phyloP scores from a whole-genome alignment of 2,329 filamentous ascomycete genomes.

The Colletotrichum sublineola region DNA sequence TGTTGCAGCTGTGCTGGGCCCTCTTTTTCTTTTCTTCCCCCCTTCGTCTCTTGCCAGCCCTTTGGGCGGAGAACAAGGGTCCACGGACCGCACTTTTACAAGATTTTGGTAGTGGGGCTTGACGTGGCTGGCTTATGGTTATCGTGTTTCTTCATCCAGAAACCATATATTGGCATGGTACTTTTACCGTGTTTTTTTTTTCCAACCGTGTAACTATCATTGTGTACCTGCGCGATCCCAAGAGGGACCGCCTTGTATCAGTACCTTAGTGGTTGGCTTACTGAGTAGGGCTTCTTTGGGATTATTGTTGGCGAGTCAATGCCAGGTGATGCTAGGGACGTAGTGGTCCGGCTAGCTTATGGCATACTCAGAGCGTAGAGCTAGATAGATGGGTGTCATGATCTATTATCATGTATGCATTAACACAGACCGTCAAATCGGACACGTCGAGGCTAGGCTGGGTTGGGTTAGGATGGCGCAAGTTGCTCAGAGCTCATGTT shows the following conservation, averaged over 20 bases:
- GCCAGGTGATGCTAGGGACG: background rate
- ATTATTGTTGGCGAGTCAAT: background rate
- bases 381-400: conserved; percentile 1
- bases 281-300: background rate
- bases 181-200: too few relatives aligned
- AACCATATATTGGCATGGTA: too few relatives aligned
- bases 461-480: background rate
- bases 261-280: too few relatives aligned
- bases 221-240: too few relatives aligned
- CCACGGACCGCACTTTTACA: conserved; percentile 27
- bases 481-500: background rate
- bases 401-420: conserved; percentile 8
- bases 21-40: background rate
- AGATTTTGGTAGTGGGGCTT: conserved; percentile 31
- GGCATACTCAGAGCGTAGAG: background rate
- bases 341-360: background rate
- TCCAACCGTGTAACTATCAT: too few relatives aligned
- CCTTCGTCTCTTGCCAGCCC: conserved; percentile 11
- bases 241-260: too few relatives aligned
- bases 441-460: background rate
- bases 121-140: conserved; percentile 10
- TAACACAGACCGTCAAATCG: conserved; percentile 4
- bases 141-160: too few relatives aligned
- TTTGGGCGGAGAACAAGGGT: conserved; percentile 28
- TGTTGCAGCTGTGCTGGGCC: background rate